Evolutionary conservation across 352 stramenopile species (phyloP).

Genomic region (Blastocystis sp.): DNA sequence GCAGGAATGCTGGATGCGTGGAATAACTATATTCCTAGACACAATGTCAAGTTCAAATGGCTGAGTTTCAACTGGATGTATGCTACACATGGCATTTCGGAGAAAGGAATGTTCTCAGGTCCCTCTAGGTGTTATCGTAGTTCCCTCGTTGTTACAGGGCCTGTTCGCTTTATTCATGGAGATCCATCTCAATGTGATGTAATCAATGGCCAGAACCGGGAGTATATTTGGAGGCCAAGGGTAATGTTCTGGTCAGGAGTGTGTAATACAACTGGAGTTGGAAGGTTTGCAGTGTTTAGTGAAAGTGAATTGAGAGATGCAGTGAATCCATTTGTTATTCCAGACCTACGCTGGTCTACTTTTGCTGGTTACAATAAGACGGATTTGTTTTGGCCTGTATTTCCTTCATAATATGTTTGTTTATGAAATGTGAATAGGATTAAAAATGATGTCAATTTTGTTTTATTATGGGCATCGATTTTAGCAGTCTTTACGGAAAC

Average conservation of each 20-base stretch:
- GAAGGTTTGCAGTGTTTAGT: not conserved
- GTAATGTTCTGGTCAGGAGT: not conserved
- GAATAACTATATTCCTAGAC: too few relatives aligned
- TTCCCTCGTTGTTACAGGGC: constrained; percentile 3
- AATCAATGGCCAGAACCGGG: constrained; percentile 12
- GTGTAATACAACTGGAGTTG: not conserved
- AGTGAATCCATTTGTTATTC: not conserved
- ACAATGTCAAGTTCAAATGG: not conserved
- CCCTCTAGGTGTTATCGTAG: not conserved
- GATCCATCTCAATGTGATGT: not conserved
- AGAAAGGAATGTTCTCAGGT: constrained; percentile 23
- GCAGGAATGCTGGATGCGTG: not conserved
- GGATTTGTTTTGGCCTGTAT: not conserved
- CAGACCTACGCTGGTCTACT: not conserved
- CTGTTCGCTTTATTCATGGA: not conserved
- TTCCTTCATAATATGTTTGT: not conserved
- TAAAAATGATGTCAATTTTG: not conserved
- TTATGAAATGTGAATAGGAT: not conserved
- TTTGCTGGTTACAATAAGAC: not conserved
- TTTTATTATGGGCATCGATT: constrained; percentile 13
- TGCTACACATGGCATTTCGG: not conserved
- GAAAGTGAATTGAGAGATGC: not conserved
- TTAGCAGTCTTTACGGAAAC: not conserved
- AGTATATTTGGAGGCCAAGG: not conserved
- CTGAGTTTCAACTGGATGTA: constrained; percentile 43